These are phyloP conservation scores for Ruellia speciosa DNA, from an alignment of 305 asterid species.

Conservation along the genomic window DNA sequence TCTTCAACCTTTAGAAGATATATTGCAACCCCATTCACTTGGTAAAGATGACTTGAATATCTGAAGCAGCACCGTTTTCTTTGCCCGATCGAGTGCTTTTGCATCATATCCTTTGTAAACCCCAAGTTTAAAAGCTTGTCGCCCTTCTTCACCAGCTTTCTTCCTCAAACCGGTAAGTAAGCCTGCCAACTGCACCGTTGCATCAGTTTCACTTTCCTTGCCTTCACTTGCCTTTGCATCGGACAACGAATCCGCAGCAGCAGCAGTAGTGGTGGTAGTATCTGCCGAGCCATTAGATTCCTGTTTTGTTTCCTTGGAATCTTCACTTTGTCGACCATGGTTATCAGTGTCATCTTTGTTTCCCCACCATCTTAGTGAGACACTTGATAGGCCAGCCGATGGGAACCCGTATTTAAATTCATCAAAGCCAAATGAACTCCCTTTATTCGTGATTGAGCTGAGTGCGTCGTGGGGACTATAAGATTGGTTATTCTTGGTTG, in stretches of 20 bases:
- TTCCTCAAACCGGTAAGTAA: slow-evolving; percentile 45
- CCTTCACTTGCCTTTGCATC: slow-evolving; percentile 21
- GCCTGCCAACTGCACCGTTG: slow-evolving; percentile 19
- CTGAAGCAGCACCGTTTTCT: slow-evolving; percentile 37
- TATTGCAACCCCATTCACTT: background rate
- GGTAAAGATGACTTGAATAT: slow-evolving; percentile 41
- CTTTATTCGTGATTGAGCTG: slow-evolving; percentile 28
- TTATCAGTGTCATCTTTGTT: slow-evolving; percentile 21
- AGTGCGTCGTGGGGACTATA: slow-evolving; percentile 23
- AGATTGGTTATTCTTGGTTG: slow-evolving; percentile 30
- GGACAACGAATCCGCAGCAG: background rate
- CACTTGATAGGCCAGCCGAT: slow-evolving; percentile 49
- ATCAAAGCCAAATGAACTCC: slow-evolving; percentile 29
- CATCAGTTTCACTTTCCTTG: slow-evolving; percentile 16
- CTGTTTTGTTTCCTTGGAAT: slow-evolving; percentile 1
- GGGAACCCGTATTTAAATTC: slow-evolving; percentile 82
- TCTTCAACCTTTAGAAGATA: background rate
- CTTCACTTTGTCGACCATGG: slow-evolving; percentile 15
- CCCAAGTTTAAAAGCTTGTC: slow-evolving; percentile 42
- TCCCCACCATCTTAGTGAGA: slow-evolving; percentile 67
- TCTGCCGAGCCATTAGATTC: slow-evolving; percentile 4
- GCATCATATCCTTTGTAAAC: slow-evolving; percentile 29
- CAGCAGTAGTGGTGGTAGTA: too few species aligned
- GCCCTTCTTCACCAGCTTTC: slow-evolving; percentile 49
- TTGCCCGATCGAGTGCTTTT: slow-evolving; percentile 32